phyloP scores from a whole-genome alignment of 768 basidiomycete species.

The Boletus eberwhitei region DNA sequence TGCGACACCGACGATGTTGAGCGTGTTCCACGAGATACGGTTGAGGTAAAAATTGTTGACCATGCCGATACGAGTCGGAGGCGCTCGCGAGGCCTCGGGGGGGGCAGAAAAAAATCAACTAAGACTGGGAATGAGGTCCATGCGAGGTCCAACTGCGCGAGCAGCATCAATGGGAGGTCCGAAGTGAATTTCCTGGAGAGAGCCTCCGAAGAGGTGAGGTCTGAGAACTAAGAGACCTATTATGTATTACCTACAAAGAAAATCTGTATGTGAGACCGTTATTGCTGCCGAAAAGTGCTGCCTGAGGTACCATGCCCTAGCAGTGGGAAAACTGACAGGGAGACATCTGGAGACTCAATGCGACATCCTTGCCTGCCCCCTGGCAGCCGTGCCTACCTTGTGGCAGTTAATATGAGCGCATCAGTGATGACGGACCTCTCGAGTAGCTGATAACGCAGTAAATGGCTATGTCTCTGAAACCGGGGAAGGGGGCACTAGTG shows the following conservation, averaged over 20 bases:
- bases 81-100: no score
- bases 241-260: no score
- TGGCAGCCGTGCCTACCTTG: neutral
- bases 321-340: neutral
- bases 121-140: no score
- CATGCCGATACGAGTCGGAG: constrained; percentile 45
- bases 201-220: no score
- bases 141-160: no score
- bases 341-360: neutral
- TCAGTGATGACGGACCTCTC: neutral
- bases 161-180: no score
- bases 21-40: constrained; percentile 81
- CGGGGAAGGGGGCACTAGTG: neutral
- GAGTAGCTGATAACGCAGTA: neutral
- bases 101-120: no score
- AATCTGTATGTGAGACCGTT: no score
- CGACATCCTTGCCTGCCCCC: neutral
- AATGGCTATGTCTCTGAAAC: neutral
- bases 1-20: constrained; percentile 87
- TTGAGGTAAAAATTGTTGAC: constrained; percentile 97
- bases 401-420: neutral
- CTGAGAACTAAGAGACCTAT: no score
- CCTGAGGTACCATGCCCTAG: no score
- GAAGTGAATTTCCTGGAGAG: no score
- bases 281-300: no score